phyloP scores from a whole-genome alignment of 768 basidiomycete genomes.

The Podaxis pistillaris region DNA sequence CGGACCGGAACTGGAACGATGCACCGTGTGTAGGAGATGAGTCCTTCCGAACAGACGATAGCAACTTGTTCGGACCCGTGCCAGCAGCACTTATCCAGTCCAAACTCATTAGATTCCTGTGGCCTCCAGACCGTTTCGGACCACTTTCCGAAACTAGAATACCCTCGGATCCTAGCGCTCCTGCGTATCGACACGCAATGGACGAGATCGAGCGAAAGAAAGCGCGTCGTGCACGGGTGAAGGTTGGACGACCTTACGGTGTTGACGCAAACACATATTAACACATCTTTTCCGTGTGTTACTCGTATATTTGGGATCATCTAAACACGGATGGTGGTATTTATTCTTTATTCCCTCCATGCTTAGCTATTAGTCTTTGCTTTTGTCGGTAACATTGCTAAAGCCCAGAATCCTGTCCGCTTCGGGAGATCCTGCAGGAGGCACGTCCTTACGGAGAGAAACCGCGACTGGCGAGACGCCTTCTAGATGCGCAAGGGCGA shows the following conservation, averaged over 20 bases:
- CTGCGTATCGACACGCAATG: slow-evolving; percentile 30
- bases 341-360: neutral
- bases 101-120: slow-evolving; percentile 46
- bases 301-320: neutral
- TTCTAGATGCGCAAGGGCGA: slow-evolving; percentile 43
- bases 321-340: neutral
- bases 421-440: slow-evolving; percentile 41
- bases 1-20: neutral
- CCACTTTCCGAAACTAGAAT: slow-evolving; percentile 17
- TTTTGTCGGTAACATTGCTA: slow-evolving; percentile 17
- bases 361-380: slow-evolving; percentile 30
- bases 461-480: slow-evolving; percentile 42
- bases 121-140: slow-evolving; percentile 52
- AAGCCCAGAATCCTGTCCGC: slow-evolving; percentile 44
- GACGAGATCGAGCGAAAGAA: slow-evolving; percentile 38
- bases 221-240: slow-evolving; percentile 38
- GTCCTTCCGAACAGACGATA: slow-evolving; percentile 64
- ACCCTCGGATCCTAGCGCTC: slow-evolving; percentile 18
- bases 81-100: slow-evolving; percentile 51
- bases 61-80: slow-evolving; percentile 68
- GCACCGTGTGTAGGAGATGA: slow-evolving; percentile 54
- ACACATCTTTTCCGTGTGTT: neutral
- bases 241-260: slow-evolving; percentile 14
- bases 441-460: slow-evolving; percentile 42
- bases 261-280: slow-evolving; percentile 11